Conservation (phyloP, 176 grass and related monocot genomes). For the Aechmea fasciata region DNA sequence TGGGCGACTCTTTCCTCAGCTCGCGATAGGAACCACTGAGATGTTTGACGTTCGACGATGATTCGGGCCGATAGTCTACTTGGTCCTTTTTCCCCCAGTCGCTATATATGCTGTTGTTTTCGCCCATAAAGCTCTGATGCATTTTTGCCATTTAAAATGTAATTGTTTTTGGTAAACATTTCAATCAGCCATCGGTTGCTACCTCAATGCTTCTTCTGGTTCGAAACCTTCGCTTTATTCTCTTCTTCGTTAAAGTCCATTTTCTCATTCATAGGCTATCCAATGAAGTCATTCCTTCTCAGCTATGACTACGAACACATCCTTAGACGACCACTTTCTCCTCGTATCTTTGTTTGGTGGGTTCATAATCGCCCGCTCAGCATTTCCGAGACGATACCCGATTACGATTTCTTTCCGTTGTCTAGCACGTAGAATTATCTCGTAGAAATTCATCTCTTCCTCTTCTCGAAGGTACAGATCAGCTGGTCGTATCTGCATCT, state of each 20-base stretch:
- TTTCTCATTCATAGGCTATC: constrained; percentile 1
- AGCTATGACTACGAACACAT: constrained; percentile 59
- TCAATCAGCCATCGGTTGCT: not conserved
- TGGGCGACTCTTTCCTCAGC: too few species aligned
- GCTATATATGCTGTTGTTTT: too few species aligned
- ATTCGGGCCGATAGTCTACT: too few species aligned
- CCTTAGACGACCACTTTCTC: constrained; percentile 42
- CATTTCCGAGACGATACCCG: constrained; percentile 44
- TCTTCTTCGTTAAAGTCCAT: not conserved
- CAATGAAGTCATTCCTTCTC: constrained; percentile 48
- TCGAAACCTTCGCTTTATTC: not conserved
- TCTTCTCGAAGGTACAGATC: constrained; percentile 53
- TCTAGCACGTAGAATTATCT: constrained; percentile 55
- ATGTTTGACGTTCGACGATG: too few species aligned
- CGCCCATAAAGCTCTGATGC: too few species aligned
- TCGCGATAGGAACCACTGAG: too few species aligned
- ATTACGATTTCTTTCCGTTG: constrained; percentile 74
- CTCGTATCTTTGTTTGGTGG: constrained; percentile 40
- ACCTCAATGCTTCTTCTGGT: not conserved
- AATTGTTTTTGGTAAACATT: not conserved
- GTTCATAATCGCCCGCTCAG: constrained; percentile 58
- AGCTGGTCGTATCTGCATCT: constrained; percentile 49
- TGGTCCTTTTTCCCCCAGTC: too few species aligned
- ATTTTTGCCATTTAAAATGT: too few species aligned
- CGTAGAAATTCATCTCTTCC: constrained; percentile 61